Evolutionary conservation across 805 yeast species (phyloP).

Genomic region (Starmerella powellii): DNA sequence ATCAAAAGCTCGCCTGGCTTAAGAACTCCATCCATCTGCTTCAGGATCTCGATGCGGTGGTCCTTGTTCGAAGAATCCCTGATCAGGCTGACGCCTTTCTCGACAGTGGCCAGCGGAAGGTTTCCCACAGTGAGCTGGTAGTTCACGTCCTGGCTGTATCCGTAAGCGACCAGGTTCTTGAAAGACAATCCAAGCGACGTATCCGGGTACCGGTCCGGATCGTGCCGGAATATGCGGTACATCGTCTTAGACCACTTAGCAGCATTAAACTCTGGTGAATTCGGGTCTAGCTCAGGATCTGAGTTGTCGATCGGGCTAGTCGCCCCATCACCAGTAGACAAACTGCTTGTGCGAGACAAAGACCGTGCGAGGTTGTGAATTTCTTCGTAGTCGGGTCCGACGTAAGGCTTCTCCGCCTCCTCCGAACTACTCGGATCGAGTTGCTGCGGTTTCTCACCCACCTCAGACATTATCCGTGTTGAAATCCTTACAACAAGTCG

Average conservation of each 20-base stretch:
- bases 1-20: constrained; percentile 57
- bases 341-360: constrained; percentile 3
- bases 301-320: constrained; percentile 1
- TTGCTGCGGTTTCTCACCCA: not conserved
- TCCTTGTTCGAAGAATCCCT: not conserved
- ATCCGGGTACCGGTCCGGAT: constrained; percentile 49
- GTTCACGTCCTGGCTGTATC: constrained; percentile 49
- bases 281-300: constrained; percentile 49
- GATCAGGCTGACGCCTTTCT: constrained; percentile 21
- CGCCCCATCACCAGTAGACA: not conserved
- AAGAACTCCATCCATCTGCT: constrained; percentile 32
- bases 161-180: constrained; percentile 48
- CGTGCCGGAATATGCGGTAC: constrained; percentile 39
- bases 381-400: constrained; percentile 11
- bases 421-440: not conserved
- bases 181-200: constrained; percentile 51
- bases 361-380: constrained; percentile 10
- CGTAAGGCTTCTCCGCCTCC: constrained; percentile 5
- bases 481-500: not conserved
- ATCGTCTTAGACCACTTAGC: constrained; percentile 54
- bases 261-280: constrained; percentile 42
- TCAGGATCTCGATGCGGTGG: constrained; percentile 19
- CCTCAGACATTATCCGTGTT: not conserved
- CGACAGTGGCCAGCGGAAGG: constrained; percentile 22
- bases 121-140: constrained; percentile 53